These are phyloP conservation scores for Neonectria coccinea DNA, from an alignment of 2,329 filamentous ascomycete genomes.

Conservation along the genomic window DNA sequence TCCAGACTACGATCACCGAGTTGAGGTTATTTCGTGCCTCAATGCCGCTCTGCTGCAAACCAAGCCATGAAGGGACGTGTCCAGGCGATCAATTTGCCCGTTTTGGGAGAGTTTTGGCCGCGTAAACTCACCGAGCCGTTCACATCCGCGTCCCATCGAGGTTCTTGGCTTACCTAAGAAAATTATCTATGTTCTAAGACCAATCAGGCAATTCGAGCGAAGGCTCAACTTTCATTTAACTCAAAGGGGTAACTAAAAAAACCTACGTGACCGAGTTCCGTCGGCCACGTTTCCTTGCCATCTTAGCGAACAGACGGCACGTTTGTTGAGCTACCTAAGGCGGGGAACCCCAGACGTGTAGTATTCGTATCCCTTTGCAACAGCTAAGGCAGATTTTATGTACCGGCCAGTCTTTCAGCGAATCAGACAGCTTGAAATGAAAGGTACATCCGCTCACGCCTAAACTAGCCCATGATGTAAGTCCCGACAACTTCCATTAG, in stretches of 20 bases:
- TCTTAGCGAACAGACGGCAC: not conserved
- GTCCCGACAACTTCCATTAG: no score
- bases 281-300: not conserved
- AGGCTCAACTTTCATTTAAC: not conserved
- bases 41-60: not conserved
- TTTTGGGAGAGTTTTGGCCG: not conserved
- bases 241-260: not conserved
- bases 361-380: no score
- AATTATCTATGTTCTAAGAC: not conserved
- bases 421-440: no score
- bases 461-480: no score
- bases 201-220: not conserved
- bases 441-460: no score
- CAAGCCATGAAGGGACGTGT: not conserved
- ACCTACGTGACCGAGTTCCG: not conserved
- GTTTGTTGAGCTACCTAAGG: conserved; percentile 6
- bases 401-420: no score
- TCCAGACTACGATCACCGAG: not conserved
- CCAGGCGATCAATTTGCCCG: not conserved
- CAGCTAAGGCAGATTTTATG: no score
- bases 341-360: conserved; percentile 4
- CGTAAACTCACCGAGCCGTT: not conserved
- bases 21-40: not conserved
- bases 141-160: not conserved
- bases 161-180: not conserved